These are phyloP conservation scores for Metschnikowia proteae DNA, from an alignment of 805 yeast species.

Conservation along the genomic window DNA sequence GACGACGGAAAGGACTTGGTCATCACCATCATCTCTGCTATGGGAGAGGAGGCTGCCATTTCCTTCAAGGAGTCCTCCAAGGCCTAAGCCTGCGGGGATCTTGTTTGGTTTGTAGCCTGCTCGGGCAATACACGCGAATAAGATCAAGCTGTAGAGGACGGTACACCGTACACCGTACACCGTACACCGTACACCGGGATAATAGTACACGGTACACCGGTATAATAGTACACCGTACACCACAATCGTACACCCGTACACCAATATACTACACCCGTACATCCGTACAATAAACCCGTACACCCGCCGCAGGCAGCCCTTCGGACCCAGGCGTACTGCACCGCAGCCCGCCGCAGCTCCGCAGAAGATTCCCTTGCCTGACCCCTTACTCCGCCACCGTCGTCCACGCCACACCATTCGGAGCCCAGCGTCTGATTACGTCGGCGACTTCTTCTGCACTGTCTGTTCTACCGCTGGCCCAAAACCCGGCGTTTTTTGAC, in stretches of 20 bases:
- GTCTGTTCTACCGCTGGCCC: background rate
- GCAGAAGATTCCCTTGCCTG: background rate
- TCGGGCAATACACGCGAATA: constrained; percentile 10
- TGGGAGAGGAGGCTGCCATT: constrained; percentile 99
- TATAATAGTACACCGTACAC: background rate
- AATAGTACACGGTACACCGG: background rate
- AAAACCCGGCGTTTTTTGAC: background rate
- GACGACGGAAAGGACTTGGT: constrained; percentile 97
- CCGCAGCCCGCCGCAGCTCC: background rate
- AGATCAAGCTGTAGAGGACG: background rate
- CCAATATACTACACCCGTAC: background rate
- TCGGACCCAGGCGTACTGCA: no score
- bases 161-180: background rate
- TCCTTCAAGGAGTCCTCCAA: constrained; percentile 99
- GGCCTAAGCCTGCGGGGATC: constrained; percentile 20
- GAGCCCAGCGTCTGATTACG: background rate
- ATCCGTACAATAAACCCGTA: background rate
- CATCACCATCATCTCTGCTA: constrained; percentile 95
- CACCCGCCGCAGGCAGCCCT: background rate
- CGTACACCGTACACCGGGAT: background rate
- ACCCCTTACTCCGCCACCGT: background rate
- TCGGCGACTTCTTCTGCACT: background rate
- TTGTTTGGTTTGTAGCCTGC: constrained; percentile 12
- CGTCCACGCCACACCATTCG: background rate
- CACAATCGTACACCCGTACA: background rate